Percentiles rank a stretch among this genome's conserved stretches.
Conservation (phyloP, 768 basidiomycete genomes). For the Kwoniella sp. region DNA sequence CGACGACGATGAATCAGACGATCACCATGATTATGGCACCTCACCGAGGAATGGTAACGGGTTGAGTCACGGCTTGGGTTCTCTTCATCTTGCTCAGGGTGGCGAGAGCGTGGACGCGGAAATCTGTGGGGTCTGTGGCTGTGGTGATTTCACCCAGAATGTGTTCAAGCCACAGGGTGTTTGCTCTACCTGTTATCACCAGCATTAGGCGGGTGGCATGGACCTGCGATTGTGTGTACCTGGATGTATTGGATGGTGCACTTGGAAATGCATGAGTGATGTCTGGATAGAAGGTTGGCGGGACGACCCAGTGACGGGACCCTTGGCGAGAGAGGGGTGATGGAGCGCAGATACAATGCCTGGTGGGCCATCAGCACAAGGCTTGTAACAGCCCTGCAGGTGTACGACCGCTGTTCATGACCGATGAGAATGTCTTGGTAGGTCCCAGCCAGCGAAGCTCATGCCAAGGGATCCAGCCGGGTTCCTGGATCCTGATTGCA, state of each 20-base stretch:
- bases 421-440: too few relatives aligned
- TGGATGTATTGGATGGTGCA: neutral
- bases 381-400: too few relatives aligned
- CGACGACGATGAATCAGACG: conserved; percentile 34
- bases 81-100: conserved; percentile 46
- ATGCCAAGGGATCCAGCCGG: too few relatives aligned
- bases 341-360: too few relatives aligned
- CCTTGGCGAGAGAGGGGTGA: too few relatives aligned
- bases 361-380: too few relatives aligned
- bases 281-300: too few relatives aligned
- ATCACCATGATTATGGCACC: conserved; percentile 24
- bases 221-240: neutral
- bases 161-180: conserved; percentile 63
- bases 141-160: conserved; percentile 62
- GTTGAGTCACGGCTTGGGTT: conserved; percentile 47
- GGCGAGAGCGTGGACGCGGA: conserved; percentile 52
- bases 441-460: too few relatives aligned
- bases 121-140: conserved; percentile 48
- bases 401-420: too few relatives aligned
- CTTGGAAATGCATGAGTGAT: too few relatives aligned
- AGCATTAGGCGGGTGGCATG: conserved; percentile 22
- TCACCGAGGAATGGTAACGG: conserved; percentile 17
- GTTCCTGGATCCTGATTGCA: too few relatives aligned
- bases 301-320: too few relatives aligned
- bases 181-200: conserved; percentile 64